Evolutionary conservation across 2,329 filamentous ascomycete species (phyloP).

Genomic region (Xylogone sp.): DNA sequence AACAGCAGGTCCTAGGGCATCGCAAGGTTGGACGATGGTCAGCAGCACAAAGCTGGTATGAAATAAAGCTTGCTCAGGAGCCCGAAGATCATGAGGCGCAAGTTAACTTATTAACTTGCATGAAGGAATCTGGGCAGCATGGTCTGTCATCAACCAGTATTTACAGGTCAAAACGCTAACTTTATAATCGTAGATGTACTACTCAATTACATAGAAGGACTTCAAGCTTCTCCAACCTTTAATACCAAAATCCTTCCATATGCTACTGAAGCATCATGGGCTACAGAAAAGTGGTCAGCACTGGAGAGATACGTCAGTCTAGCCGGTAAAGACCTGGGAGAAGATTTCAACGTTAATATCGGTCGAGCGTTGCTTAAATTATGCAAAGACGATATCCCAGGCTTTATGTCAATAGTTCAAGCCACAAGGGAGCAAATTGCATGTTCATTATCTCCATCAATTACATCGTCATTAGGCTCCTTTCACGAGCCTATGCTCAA

Average conservation of each 20-base stretch:
- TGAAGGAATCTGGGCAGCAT: conserved; percentile 94
- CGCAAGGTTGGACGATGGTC: conserved; percentile 91
- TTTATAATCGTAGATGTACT: conserved; percentile 60
- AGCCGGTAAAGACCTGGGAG: conserved; percentile 39
- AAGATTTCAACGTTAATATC: conserved; percentile 80
- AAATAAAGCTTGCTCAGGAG: conserved; percentile 77
- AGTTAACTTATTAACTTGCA: conserved; percentile 77
- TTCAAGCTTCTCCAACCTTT: conserved; percentile 47
- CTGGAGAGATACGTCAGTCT: conserved; percentile 62
- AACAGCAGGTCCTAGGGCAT: conserved; percentile 91
- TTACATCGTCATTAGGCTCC: conserved; percentile 75
- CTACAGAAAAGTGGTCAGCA: conserved; percentile 75
- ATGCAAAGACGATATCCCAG: conserved; percentile 43
- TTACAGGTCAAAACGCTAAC: conserved; percentile 17
- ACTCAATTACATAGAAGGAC: conserved; percentile 79
- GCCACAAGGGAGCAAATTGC: conserved; percentile 67
- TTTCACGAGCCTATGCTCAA: conserved; percentile 83
- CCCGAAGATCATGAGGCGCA: conserved; percentile 76
- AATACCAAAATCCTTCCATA: conserved; percentile 70
- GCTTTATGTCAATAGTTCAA: conserved; percentile 56
- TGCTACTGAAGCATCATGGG: conserved; percentile 89
- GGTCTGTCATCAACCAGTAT: conserved; percentile 47
- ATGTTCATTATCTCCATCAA: conserved; percentile 69
- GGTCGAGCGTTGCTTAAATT: conserved; percentile 64
- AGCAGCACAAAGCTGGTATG: conserved; percentile 96